phyloP scores from a whole-genome alignment of 371 early-diverging fungal genomes.

The Mortierella sp. region DNA sequence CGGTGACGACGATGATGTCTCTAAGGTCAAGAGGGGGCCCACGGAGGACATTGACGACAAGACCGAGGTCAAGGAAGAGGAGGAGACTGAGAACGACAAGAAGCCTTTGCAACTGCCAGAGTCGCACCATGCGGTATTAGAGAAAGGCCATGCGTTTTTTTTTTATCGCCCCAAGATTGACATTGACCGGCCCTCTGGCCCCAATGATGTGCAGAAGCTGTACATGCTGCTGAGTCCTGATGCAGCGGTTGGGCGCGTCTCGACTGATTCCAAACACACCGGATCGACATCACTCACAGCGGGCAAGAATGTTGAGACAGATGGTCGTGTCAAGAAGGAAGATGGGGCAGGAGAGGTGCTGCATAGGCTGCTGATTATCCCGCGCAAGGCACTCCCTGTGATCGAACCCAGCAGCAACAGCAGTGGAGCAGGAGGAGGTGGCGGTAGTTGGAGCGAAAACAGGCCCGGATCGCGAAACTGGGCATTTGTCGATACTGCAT shows the following conservation, averaged over 20 bases:
- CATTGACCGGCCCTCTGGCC: slow-evolving; percentile 29
- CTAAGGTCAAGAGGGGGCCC: not conserved
- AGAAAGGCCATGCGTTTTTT: slow-evolving; percentile 62
- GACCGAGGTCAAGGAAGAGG: not conserved
- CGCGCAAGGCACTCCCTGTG: slow-evolving; percentile 46
- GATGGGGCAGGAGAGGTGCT: slow-evolving; percentile 6
- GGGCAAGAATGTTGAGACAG: not conserved
- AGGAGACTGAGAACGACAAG: not conserved
- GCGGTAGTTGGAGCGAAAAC: slow-evolving; percentile 1
- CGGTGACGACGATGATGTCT: no score
- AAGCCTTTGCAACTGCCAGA: not conserved
- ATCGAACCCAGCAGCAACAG: not conserved
- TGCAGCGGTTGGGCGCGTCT: slow-evolving; percentile 29
- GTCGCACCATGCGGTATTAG: slow-evolving; percentile 19
- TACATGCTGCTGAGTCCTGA: slow-evolving; percentile 62
- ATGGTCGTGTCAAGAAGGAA: not conserved
- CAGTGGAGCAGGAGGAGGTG: slow-evolving; percentile 23
- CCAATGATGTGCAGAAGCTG: slow-evolving; percentile 59
- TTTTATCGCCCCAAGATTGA: slow-evolving; percentile 64
- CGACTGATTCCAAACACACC: not conserved
- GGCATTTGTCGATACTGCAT: slow-evolving; percentile 59
- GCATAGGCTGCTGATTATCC: slow-evolving; percentile 57
- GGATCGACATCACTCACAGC: slow-evolving; percentile 1
- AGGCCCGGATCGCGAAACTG: slow-evolving; percentile 52
- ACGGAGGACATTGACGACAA: not conserved